Base-by-base conservation (phyloP, 1,284 basidiomycete genomes). In the Thelephora terrestris region DNA sequence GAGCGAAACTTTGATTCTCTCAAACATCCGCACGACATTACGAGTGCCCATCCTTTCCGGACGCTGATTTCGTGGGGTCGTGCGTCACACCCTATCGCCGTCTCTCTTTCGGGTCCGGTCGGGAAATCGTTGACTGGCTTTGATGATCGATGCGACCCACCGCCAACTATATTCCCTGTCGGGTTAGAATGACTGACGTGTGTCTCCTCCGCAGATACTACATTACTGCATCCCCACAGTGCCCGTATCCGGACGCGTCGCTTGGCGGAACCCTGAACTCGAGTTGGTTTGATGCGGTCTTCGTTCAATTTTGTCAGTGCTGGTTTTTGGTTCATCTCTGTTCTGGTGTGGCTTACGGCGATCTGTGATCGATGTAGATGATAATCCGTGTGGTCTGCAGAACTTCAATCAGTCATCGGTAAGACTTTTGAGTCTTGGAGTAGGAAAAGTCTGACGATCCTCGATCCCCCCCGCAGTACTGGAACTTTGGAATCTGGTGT, bases 241-340 rank as follows among this genome's bases (percentile, higher is more conserved):
- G 66, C 54, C 71, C 74, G 4, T 81, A 72, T 57, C 78, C 78
- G 7, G 78, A 81, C 58, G 68, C 69, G 7, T 66, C 71, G 9
- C 64, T 80, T 23, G 72, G 75, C 21, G 60, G 65, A 10, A 72
- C 75, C 6, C 60, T 83, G 47, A 78, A 78, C 52, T 53, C 66
- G 1, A 73, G 69, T 7, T 64, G 54, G 38, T 82, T 81, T 56
- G 79, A 81, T 57, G 74, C 76, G 7, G 65, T 81, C 48, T 81
- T 79, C 58, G 78, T 80, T 67, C 64, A 66, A 60, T 70, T 66
- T 51, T 68, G 70, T 69, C 50, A 49, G 64, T 53, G 25, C 27
- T 20, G 35, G 9, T 45, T 47, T 45, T 17, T 34, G 20, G 43
- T 27, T 32, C n/a, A n/a, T 35, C 32, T 39, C 3, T 43, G 27